Evolutionary conservation across 768 basidiomycete species (phyloP).

Genomic region (Kwoniella mangroviensis): DNA sequence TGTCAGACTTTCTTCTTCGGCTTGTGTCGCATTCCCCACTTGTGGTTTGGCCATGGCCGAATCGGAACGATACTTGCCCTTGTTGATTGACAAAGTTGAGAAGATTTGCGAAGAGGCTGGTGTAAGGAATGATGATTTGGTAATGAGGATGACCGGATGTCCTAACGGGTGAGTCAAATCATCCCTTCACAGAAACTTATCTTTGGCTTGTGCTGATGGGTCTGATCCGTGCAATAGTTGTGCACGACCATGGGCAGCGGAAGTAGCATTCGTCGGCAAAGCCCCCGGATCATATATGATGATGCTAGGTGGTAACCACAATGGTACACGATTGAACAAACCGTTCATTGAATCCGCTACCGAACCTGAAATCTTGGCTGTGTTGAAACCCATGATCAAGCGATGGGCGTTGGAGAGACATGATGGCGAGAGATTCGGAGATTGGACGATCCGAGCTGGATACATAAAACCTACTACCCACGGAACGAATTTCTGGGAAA

Average conservation of each 20-base stretch:
- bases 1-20: constrained; percentile 83
- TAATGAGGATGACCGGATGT: constrained; percentile 99
- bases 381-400: constrained; percentile 91
- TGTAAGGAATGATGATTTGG: constrained; percentile 87
- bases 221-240: constrained; percentile 59
- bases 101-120: constrained; percentile 92
- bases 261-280: constrained; percentile 96
- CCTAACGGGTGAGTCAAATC: constrained; percentile 54
- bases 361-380: constrained; percentile 87
- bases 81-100: constrained; percentile 91
- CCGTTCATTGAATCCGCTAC: constrained; percentile 80
- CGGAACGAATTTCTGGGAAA: constrained; percentile 85
- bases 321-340: constrained; percentile 93
- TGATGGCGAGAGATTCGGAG: constrained; percentile 91
- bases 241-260: constrained; percentile 89
- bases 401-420: constrained; percentile 82
- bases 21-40: constrained; percentile 97
- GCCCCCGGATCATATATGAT: constrained; percentile 89
- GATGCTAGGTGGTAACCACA: constrained; percentile 94
- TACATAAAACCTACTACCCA: constrained; percentile 84
- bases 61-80: constrained; percentile 84
- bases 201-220: too few relatives aligned
- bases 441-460: constrained; percentile 89
- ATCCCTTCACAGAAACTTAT: constrained; percentile 58
- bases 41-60: constrained; percentile 81